Evolutionary conservation across 306 rosid genomes (phyloP).

Genomic region (Quercus variabilis): DNA sequence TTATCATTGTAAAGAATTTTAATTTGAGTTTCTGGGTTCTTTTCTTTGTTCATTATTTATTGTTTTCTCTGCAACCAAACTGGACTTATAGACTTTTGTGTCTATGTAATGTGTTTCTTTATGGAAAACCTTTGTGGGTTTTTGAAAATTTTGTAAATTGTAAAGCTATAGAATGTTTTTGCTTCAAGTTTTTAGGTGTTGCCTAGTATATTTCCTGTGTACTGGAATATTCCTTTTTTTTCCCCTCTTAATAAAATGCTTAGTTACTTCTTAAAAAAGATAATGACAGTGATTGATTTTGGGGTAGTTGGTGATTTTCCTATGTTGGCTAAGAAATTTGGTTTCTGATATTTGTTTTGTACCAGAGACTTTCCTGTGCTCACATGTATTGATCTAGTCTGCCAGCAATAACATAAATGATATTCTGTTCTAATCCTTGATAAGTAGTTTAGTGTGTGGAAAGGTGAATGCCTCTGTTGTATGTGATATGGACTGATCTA

Average conservation of each 20-base stretch:
- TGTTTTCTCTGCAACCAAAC: neutral
- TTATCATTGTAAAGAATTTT: neutral
- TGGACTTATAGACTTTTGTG: neutral
- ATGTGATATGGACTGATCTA: neutral
- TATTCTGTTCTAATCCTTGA: neutral
- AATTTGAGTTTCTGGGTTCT: neutral
- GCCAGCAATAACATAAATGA: neutral
- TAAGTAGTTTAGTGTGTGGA: neutral
- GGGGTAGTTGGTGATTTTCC: neutral
- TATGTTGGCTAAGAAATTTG: neutral
- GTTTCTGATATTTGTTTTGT: neutral
- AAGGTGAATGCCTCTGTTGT: neutral
- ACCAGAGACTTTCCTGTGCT: neutral
- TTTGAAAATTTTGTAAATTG: neutral
- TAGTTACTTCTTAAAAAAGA: neutral
- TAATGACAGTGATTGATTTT: neutral
- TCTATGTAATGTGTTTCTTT: neutral
- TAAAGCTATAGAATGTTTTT: neutral
- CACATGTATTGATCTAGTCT: neutral
- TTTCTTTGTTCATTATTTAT: neutral
- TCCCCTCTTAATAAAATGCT: too few relatives aligned
- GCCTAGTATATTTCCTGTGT: too few relatives aligned
- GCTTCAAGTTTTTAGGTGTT: too few relatives aligned
- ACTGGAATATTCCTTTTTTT: too few relatives aligned
- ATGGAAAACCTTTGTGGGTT: neutral